Evolutionary conservation across 106 monocot genomes (phyloP), one percentile per base, ranked within the genome.

Genomic region (Allium cepa): DNA sequence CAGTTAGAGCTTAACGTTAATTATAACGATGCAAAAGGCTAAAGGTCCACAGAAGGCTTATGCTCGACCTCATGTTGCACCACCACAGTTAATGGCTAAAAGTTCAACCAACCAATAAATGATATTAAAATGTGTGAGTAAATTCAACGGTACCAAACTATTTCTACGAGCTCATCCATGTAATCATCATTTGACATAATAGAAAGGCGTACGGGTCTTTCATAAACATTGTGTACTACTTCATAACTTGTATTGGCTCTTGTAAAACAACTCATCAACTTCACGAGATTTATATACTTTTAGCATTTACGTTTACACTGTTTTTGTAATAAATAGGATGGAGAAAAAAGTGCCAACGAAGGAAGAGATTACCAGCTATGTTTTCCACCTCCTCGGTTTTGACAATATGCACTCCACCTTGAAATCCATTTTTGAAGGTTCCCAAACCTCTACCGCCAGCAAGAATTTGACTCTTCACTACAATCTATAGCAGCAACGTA

Each of bases 371-470:
- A 97, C 97, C 79, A 46, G 92, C 84, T 58, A 97, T 62, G 27
- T 78, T 76, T 75, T 84, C 80, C 36, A 75, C 89, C 60, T 92
- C 97, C 49, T 97, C 87, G 22, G 80, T 46, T 81, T 90, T 97
- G 55, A 97, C 92, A 84, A 97, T 97, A 83, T 97, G 97, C 10
- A 97, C 97, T 60, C 97, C 97, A 76, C 97, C 96, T 66, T 97
- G 72, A 13, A 97, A 63, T 8, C 97, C 97, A 84, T 63, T 92
- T 81, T 92, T 92, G 73, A 97, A 97, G 15, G 92, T 89, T 50
- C 97, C 97, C 69, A 97, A 75, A 8, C 97, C 97, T 77, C 97
- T 82, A 53, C 97, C 97, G 62, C 97, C 97, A 69, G 97, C 92
- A 71, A 97, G 92, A 84, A 97, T 90, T 78, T 97, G 92, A 72